A percentile compares a stretch with the other conserved stretches of the same genome.
phyloP scores from a whole-genome alignment of 352 stramenopile species.

The Phytophthora lateralis region DNA sequence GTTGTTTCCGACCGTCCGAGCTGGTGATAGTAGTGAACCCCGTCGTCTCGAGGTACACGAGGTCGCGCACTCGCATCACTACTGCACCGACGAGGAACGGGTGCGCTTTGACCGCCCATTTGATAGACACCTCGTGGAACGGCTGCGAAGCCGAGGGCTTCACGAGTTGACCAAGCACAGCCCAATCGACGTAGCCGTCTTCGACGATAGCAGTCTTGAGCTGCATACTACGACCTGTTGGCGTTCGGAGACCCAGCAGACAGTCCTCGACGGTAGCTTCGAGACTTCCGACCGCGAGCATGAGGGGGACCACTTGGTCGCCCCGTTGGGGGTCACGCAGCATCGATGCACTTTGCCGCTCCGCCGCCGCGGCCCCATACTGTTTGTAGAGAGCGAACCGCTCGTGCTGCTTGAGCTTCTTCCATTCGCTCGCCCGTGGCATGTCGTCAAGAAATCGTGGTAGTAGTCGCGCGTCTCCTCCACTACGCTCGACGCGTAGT shows the following conservation, averaged over 20 bases:
- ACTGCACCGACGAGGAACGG: slow-evolving; percentile 50
- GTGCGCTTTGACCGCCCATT: slow-evolving; percentile 62
- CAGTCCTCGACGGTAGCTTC: slow-evolving; percentile 50
- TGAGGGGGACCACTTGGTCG: slow-evolving; percentile 32
- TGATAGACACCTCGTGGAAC: slow-evolving; percentile 52
- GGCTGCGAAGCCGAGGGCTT: slow-evolving; percentile 46
- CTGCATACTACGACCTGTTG: slow-evolving; percentile 51
- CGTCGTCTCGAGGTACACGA: slow-evolving; percentile 65
- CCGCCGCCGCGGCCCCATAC: slow-evolving; percentile 6
- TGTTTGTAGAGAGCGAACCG: slow-evolving; percentile 40
- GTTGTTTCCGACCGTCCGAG: slow-evolving; percentile 34
- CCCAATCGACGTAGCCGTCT: slow-evolving; percentile 54
- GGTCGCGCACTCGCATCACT: slow-evolving; percentile 55
- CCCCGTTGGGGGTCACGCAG: slow-evolving; percentile 16
- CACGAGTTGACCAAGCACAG: slow-evolving; percentile 45
- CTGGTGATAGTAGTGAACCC: slow-evolving; percentile 41
- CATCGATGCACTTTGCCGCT: slow-evolving; percentile 12
- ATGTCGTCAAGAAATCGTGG: slow-evolving; percentile 31
- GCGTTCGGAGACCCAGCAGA: slow-evolving; percentile 56
- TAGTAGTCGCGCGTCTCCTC: slow-evolving; percentile 34
- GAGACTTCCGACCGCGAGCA: slow-evolving; percentile 47
- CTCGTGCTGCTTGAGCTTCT: slow-evolving; percentile 39
- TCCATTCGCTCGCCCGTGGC: slow-evolving; percentile 31
- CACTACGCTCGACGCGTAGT: slow-evolving; percentile 26
- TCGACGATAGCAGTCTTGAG: slow-evolving; percentile 62